These are phyloP conservation scores for Xylaria sp. DNA, from an alignment of 2,329 filamentous ascomycete species.

Conservation along the genomic window DNA sequence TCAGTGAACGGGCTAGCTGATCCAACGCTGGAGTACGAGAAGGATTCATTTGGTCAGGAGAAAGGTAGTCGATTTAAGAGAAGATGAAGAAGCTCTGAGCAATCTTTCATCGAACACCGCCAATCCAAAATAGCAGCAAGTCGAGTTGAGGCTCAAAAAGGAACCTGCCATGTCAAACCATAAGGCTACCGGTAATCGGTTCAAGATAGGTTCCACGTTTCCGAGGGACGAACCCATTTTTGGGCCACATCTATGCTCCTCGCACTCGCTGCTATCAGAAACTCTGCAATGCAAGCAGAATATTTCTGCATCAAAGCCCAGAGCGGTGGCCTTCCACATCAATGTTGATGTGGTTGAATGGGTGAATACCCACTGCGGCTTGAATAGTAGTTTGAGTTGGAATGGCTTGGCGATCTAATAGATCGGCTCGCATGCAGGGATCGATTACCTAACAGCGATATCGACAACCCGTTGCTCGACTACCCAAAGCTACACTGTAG, in stretches of 20 bases:
- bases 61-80: constrained; percentile 42
- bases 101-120: constrained; percentile 41
- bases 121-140: constrained; percentile 38
- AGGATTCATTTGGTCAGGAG: constrained; percentile 42
- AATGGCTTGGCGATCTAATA: neutral
- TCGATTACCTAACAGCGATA: constrained; percentile 1
- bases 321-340: neutral
- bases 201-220: constrained; percentile 3
- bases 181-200: neutral
- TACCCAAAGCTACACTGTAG: neutral
- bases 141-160: constrained; percentile 8
- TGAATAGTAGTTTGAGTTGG: neutral
- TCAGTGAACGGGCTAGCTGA: constrained; percentile 31
- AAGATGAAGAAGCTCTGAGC: constrained; percentile 41
- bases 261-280: neutral
- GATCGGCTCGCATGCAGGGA: neutral
- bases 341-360: neutral
- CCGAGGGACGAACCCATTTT: neutral
- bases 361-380: neutral
- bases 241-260: neutral
- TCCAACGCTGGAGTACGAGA: constrained; percentile 36
- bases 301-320: neutral
- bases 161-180: constrained; percentile 25
- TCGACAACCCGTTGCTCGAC: constrained; percentile 1
- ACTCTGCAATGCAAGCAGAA: neutral